Conservation (phyloP, 2,329 filamentous ascomycete genomes). For the Sporothrix dimorphospora region DNA sequence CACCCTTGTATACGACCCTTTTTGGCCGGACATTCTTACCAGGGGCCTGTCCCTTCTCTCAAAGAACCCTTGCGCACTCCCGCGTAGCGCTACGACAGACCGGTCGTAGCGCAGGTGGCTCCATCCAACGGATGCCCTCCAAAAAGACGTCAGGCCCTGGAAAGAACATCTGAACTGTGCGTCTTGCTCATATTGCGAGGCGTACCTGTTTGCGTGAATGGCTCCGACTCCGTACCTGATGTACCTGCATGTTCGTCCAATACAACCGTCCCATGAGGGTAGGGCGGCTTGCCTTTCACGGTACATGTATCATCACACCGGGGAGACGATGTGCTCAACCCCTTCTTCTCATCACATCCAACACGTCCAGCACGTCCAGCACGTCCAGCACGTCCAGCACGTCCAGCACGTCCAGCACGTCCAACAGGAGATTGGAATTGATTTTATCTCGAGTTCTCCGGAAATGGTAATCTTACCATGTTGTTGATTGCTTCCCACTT, state of each 20-base stretch:
- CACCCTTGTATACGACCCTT: not conserved
- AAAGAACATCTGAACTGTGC: no score
- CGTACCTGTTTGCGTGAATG: not conserved
- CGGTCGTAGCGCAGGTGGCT: not conserved
- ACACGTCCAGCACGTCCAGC: not conserved
- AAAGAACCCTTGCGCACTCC: constrained; percentile 5
- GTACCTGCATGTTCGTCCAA: not conserved
- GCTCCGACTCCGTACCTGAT: no score
- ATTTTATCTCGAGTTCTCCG: not conserved
- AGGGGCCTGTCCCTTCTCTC: not conserved
- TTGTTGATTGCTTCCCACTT: no score
- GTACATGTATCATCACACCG: not conserved
- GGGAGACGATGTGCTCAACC: not conserved
- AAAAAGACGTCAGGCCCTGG: not conserved
- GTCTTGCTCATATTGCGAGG: not conserved
- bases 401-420: not conserved
- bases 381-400: not conserved
- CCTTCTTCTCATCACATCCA: not conserved
- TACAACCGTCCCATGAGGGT: not conserved
- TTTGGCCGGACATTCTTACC: no score
- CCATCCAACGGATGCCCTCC: not conserved
- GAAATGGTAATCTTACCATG: not conserved
- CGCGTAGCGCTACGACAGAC: constrained; percentile 12
- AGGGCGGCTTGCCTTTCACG: not conserved
- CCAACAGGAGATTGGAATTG: not conserved